Evolutionary conservation across 257 asterid species (phyloP).

Genomic region (Penstemon eatonii): DNA sequence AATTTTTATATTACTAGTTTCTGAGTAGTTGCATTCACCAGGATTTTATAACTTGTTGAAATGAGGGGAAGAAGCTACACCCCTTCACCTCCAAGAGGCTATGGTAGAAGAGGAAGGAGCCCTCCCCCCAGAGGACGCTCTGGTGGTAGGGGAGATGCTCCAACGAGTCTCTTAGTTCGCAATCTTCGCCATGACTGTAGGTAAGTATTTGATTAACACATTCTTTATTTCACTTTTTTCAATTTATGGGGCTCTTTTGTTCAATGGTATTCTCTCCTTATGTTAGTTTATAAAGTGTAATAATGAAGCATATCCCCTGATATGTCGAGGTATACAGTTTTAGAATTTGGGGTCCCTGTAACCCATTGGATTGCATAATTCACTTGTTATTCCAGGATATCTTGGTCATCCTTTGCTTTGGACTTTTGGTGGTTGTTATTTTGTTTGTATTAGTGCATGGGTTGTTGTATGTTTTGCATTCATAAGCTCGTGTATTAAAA

Average conservation of each 20-base stretch:
- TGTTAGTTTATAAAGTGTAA: not conserved
- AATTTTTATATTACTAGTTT: not conserved
- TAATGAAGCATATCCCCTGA: not conserved
- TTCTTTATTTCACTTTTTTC: not conserved
- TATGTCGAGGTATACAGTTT: not conserved
- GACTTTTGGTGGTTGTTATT: not conserved
- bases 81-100: constrained; percentile 94
- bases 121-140: constrained; percentile 49
- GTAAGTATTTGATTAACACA: constrained; percentile 27
- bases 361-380: not conserved
- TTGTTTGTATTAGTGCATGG: not conserved
- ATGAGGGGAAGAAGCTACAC: constrained; percentile 96
- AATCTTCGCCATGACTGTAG: constrained; percentile 94
- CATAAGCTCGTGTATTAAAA: no score
- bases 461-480: not conserved
- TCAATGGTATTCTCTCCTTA: not conserved
- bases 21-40: constrained; percentile 7
- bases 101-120: constrained; percentile 83
- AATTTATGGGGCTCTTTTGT: not conserved
- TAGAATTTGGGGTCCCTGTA: not conserved
- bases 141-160: constrained; percentile 54
- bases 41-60: constrained; percentile 20
- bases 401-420: not conserved
- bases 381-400: not conserved
- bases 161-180: constrained; percentile 90